Conservation (phyloP, 2,329 filamentous ascomycete genomes). For the Arthrobotrys musiformis region DNA sequence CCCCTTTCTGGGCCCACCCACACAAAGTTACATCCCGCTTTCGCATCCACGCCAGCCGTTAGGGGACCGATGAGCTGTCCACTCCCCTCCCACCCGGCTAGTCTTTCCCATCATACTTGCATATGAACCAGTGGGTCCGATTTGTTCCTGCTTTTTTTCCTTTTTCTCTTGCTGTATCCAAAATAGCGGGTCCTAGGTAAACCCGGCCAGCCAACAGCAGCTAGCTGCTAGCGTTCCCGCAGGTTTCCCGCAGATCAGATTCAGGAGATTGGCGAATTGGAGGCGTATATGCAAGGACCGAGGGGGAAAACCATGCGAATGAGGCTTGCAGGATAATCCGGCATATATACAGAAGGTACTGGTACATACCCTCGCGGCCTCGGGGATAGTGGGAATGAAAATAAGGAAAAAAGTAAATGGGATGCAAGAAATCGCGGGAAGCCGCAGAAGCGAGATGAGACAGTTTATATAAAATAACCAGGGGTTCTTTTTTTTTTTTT, state of each 20-base stretch:
- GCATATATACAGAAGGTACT: not conserved
- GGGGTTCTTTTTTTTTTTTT: conserved; percentile 2
- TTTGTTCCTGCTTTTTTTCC: not conserved
- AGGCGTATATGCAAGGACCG: not conserved
- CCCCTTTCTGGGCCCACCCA: conserved; percentile 22
- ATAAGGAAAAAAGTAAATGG: not conserved
- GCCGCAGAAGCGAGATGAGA: conserved; percentile 37
- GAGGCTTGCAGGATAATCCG: not conserved
- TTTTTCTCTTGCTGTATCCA: not conserved
- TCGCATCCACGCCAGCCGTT: not conserved
- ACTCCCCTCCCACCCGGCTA: conserved; percentile 25
- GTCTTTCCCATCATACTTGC: conserved; percentile 37
- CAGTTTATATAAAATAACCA: not conserved
- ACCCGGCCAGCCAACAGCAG: not conserved
- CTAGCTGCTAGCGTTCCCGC: not conserved
- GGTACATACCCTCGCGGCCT: not conserved
- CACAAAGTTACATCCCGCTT: not conserved
- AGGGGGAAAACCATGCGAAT: not conserved
- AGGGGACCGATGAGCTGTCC: too few relatives aligned
- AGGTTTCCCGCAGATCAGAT: not conserved
- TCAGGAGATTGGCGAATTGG: not conserved
- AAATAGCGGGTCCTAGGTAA: not conserved
- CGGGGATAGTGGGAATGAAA: not conserved
- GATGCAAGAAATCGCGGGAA: conserved; percentile 26
- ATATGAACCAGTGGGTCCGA: conserved; percentile 34